Evolutionary conservation across 2,329 filamentous ascomycete species (phyloP).

Genomic region (Cytospora paraplurivora): DNA sequence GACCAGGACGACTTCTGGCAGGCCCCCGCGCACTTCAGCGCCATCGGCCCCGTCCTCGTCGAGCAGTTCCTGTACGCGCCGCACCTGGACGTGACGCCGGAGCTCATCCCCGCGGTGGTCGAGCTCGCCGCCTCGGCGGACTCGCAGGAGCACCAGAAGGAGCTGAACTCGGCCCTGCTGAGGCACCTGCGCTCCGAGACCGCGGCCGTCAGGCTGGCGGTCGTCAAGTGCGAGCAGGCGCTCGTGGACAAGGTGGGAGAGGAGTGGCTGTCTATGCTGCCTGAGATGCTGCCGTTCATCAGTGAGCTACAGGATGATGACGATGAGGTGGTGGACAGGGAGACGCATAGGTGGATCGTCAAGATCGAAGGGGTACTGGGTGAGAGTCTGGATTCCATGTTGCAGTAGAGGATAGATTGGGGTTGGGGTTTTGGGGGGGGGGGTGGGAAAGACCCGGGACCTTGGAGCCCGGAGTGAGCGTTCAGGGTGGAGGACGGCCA

Average conservation of each 20-base stretch:
- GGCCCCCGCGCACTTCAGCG: slow-evolving; percentile 80
- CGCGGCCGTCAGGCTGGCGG: slow-evolving; percentile 73
- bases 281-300: slow-evolving; percentile 96
- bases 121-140: slow-evolving; percentile 80
- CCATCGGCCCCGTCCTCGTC: slow-evolving; percentile 70
- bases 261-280: slow-evolving; percentile 88
- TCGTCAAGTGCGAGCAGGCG: slow-evolving; percentile 77
- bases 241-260: slow-evolving; percentile 82
- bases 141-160: slow-evolving; percentile 87
- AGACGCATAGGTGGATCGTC: slow-evolving; percentile 87
- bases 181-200: slow-evolving; percentile 75
- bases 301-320: slow-evolving; percentile 96
- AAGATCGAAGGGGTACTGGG: slow-evolving; percentile 87
- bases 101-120: slow-evolving; percentile 73
- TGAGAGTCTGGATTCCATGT: slow-evolving; percentile 88
- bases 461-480: too few relatives aligned
- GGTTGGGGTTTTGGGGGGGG: too few relatives aligned
- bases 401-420: slow-evolving; percentile 60
- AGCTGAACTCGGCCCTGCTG: slow-evolving; percentile 78
- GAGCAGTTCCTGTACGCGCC: slow-evolving; percentile 61
- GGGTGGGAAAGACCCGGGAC: background rate
- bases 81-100: slow-evolving; percentile 46
- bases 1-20: slow-evolving; percentile 98
- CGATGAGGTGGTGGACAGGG: slow-evolving; percentile 87
- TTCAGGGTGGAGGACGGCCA: too few relatives aligned